These are phyloP conservation scores for Bretziella fagacearum DNA, from an alignment of 2,329 filamentous ascomycete genomes.

Conservation along the genomic window DNA sequence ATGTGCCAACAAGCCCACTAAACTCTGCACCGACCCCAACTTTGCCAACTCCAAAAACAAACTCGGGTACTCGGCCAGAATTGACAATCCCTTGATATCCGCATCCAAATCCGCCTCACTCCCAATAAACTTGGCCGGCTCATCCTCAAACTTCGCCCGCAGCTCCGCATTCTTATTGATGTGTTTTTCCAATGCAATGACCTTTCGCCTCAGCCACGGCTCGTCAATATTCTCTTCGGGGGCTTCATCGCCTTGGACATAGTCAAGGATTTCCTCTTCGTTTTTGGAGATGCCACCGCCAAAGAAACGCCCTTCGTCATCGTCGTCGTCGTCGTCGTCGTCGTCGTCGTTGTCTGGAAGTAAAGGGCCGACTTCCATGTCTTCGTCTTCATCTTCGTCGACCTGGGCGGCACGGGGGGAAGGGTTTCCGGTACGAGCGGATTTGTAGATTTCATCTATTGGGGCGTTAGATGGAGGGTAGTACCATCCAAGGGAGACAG, in stretches of 20 bases:
- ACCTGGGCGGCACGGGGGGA: constrained; percentile 28
- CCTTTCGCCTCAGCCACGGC: constrained; percentile 67
- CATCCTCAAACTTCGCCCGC: constrained; percentile 64
- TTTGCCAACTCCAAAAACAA: constrained; percentile 68
- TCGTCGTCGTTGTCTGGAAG: constrained; percentile 31
- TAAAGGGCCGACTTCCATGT: constrained; percentile 31
- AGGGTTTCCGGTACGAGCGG: constrained; percentile 34
- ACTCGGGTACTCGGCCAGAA: constrained; percentile 71
- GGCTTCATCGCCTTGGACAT: constrained; percentile 44
- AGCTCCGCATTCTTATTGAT: constrained; percentile 84
- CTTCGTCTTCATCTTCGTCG: constrained; percentile 25
- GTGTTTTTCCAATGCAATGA: constrained; percentile 72
- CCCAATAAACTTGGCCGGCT: constrained; percentile 68
- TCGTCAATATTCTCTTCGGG: constrained; percentile 61
- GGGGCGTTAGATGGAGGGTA: background rate
- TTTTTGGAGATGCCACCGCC: constrained; percentile 73
- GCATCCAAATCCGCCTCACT: constrained; percentile 79
- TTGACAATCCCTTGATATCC: constrained; percentile 71
- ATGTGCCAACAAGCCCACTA: constrained; percentile 73
- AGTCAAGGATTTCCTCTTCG: constrained; percentile 73
- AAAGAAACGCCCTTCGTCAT: constrained; percentile 84
- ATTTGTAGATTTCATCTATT: constrained; percentile 46
- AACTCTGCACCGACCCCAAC: constrained; percentile 51
- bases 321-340: constrained; percentile 29
- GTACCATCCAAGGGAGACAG: background rate